phyloP scores from a whole-genome alignment of 441 rosid genomes.

The Corymbia citriodora region DNA sequence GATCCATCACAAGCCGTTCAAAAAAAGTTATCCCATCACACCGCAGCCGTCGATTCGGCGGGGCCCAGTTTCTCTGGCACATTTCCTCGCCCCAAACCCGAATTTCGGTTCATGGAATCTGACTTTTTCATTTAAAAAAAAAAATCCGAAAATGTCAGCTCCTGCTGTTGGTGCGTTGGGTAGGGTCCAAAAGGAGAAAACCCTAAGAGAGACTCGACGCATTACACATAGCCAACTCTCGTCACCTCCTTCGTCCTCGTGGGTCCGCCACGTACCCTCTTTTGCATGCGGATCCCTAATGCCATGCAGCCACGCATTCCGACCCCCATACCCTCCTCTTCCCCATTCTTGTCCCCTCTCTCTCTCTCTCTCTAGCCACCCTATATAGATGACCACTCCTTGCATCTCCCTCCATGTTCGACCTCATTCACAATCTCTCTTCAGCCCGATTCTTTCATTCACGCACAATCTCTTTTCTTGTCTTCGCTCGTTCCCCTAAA shows the following conservation, averaged over 20 bases:
- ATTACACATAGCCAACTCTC: slow-evolving; percentile 19
- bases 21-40: neutral
- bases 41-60: neutral
- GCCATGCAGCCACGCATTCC: slow-evolving; percentile 48
- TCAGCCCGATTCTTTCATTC: neutral
- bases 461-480: neutral
- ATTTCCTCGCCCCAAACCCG: neutral
- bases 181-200: neutral
- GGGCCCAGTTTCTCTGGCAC: neutral
- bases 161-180: neutral
- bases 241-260: slow-evolving; percentile 12
- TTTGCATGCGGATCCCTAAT: slow-evolving; percentile 59
- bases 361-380: slow-evolving; percentile 6
- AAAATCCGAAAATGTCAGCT: neutral
- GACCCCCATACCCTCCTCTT: neutral
- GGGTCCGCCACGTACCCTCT: slow-evolving; percentile 40
- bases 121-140: neutral
- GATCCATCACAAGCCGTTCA: neutral
- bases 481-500: neutral
- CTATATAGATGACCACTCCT: neutral
- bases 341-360: slow-evolving; percentile 3
- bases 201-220: neutral
- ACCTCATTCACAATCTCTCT: neutral
- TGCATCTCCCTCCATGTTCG: slow-evolving; percentile 10
- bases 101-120: neutral